Evolutionary conservation across 2,329 filamentous ascomycete genomes (phyloP).

Genomic region (Ophiostoma tasmaniense): DNA sequence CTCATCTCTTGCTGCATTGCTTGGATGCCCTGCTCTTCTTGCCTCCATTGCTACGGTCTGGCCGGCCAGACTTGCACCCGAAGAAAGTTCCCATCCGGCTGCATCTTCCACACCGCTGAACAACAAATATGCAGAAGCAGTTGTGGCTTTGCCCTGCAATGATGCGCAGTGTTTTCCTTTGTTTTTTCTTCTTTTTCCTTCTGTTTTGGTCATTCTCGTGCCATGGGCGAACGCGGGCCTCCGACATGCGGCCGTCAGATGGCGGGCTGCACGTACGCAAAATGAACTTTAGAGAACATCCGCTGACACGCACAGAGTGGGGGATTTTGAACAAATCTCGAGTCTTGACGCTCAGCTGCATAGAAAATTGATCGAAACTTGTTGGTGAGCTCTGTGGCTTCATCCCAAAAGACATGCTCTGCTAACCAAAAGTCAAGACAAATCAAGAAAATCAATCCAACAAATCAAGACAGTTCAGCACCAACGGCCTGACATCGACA

Average conservation of each 20-base stretch:
- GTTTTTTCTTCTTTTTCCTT: neutral
- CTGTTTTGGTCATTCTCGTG: neutral
- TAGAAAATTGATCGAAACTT: neutral
- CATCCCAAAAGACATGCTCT: neutral
- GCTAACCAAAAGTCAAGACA: neutral
- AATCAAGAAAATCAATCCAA: neutral
- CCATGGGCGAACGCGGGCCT: neutral
- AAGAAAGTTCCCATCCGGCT: neutral
- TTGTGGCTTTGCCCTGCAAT: neutral
- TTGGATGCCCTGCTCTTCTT: neutral
- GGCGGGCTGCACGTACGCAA: neutral
- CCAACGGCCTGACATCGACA: neutral
- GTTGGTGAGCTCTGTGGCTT: neutral
- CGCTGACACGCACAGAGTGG: slow-evolving; percentile 1
- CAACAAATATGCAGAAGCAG: neutral
- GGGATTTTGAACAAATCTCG: neutral
- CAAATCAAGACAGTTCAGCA: neutral
- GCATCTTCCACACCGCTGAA: neutral
- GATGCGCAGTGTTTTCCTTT: neutral
- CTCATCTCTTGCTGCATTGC: neutral
- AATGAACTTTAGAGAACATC: neutral
- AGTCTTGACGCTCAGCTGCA: neutral
- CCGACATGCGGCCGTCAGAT: neutral
- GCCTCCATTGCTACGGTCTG: neutral
- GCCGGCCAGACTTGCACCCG: neutral